Conservation (phyloP, 805 yeast species). For the Nakazawaea ernobii region DNA sequence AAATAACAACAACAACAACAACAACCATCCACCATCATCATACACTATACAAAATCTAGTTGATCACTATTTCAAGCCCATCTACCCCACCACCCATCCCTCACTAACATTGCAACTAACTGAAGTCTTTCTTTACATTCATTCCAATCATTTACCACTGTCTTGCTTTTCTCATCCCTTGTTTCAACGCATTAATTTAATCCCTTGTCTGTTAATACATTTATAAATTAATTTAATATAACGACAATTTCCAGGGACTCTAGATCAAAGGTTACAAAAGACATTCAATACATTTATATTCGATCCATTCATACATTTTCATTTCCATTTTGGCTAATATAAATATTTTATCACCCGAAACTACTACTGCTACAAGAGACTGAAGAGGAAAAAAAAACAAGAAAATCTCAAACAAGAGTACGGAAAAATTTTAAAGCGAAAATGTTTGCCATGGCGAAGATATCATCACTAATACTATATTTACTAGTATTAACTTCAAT, state of each 20-base stretch:
- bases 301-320: too few species aligned
- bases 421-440: background rate
- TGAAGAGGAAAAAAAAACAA: background rate
- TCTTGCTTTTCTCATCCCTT: background rate
- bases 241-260: background rate
- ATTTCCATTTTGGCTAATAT: too few species aligned
- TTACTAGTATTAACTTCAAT: constrained; percentile 1
- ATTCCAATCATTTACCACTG: background rate
- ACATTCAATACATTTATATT: background rate
- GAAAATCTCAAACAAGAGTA: background rate
- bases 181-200: background rate
- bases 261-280: too few species aligned
- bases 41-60: too few species aligned
- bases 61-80: background rate
- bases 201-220: background rate
- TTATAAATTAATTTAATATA: too few species aligned
- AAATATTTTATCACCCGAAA: too few species aligned
- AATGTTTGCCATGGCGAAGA: background rate
- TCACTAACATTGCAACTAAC: constrained; percentile 5
- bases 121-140: constrained; percentile 9
- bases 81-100: background rate
- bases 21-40: too few species aligned
- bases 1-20: background rate
- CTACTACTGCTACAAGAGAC: too few species aligned
- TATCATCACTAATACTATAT: background rate